Percentiles rank a stretch among this genome's conserved stretches.
Evolutionary conservation across 2,329 filamentous ascomycete genomes (phyloP).

Genomic region (Trichoderma sp.): DNA sequence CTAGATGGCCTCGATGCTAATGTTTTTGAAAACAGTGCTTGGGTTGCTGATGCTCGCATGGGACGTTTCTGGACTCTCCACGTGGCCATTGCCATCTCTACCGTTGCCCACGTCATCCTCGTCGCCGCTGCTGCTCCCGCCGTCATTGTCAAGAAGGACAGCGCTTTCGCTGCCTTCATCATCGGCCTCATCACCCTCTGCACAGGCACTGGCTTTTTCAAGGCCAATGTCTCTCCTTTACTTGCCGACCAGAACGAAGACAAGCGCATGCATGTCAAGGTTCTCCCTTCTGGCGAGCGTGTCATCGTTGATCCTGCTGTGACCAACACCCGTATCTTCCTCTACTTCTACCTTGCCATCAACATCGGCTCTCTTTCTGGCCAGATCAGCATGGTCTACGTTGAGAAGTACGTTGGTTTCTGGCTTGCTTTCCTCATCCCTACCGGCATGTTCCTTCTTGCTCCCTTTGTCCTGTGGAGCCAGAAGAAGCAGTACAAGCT

Average conservation of each 20-base stretch:
- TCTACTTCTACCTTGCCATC: conserved; percentile 61
- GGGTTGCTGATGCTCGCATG: conserved; percentile 67
- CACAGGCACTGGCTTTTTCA: conserved; percentile 77
- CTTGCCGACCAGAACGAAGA: conserved; percentile 71
- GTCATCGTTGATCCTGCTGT: conserved; percentile 71
- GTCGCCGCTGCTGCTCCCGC: conserved; percentile 64
- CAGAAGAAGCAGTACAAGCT: conserved; percentile 63
- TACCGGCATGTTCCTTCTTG: conserved; percentile 63
- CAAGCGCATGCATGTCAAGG: conserved; percentile 57
- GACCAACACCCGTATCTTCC: conserved; percentile 68
- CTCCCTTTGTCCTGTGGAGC: conserved; percentile 62
- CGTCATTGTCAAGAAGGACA: conserved; percentile 60
- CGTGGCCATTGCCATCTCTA: conserved; percentile 64
- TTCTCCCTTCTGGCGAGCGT: conserved; percentile 58
- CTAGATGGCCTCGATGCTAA: background rate
- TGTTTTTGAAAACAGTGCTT: conserved; percentile 41
- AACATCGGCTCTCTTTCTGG: conserved; percentile 63
- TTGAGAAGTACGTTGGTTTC: conserved; percentile 75
- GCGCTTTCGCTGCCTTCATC: conserved; percentile 66
- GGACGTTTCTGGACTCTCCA: conserved; percentile 75
- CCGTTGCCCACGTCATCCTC: conserved; percentile 66
- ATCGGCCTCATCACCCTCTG: conserved; percentile 60
- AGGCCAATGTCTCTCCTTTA: conserved; percentile 73
- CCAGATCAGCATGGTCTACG: conserved; percentile 66
- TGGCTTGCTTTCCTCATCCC: conserved; percentile 72